Conservation (phyloP, 225 moss, liverwort and hornwort species). For the Straminergon stramineum region DNA sequence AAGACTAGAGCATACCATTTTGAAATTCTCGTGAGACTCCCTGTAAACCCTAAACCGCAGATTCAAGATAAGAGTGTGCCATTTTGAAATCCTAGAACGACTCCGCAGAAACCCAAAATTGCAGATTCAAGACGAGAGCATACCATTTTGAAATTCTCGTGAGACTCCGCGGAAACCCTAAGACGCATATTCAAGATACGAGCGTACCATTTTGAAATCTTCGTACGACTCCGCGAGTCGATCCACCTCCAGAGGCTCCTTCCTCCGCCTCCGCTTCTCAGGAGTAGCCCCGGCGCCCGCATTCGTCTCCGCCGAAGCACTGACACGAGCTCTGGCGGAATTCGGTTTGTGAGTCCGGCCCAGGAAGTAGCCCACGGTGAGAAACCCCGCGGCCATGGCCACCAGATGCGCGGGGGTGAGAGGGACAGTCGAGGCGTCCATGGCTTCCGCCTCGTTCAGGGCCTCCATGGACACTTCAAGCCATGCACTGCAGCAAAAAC, state of each 20-base stretch:
- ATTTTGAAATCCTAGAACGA: constrained; percentile 80
- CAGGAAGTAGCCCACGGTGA: constrained; percentile 70
- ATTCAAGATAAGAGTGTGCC: constrained; percentile 14
- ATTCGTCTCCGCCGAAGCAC: not conserved
- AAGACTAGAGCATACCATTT: not conserved
- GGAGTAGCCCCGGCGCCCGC: not conserved
- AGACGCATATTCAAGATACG: not conserved
- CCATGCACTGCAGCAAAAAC: not conserved
- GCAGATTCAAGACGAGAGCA: not conserved
- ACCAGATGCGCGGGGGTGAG: constrained; percentile 34
- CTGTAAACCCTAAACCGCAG: not conserved
- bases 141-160: constrained; percentile 79
- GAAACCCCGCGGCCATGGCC: constrained; percentile 69
- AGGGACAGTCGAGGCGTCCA: constrained; percentile 17
- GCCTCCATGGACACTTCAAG: constrained; percentile 12
- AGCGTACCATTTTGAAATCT: constrained; percentile 83
- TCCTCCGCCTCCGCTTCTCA: constrained; percentile 37
- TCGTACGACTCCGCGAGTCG: constrained; percentile 64
- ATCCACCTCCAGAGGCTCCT: constrained; percentile 68
- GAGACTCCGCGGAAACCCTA: constrained; percentile 6
- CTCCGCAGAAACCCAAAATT: constrained; percentile 17
- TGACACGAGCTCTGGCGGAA: not conserved
- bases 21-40: not conserved
- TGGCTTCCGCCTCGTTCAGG: constrained; percentile 17
- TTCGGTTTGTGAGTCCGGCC: constrained; percentile 38